A percentile compares a stretch with the other conserved stretches of the same genome.
These are phyloP conservation scores for Austroboletus niveus DNA, from an alignment of 1,284 basidiomycete genomes.

Conservation along the genomic window DNA sequence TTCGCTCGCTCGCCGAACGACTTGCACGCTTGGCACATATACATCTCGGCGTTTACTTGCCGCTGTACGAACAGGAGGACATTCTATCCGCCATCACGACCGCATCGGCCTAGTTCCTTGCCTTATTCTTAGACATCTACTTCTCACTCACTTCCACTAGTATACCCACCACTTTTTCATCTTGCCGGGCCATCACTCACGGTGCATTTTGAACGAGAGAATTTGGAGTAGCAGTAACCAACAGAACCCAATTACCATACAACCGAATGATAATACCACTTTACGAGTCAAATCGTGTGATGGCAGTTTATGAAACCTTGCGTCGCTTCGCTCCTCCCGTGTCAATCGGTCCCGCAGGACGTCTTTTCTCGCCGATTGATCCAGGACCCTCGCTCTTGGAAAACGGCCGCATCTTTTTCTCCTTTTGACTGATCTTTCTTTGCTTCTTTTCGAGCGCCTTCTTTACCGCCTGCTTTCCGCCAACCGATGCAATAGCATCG, in stretches of 20 bases:
- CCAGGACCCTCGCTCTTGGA: constrained; percentile 28
- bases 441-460: constrained; percentile 88
- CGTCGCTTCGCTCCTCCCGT: constrained; percentile 21
- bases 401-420: constrained; percentile 82
- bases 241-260: constrained; percentile 30
- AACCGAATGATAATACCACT: constrained; percentile 30
- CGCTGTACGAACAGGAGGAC: constrained; percentile 67
- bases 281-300: constrained; percentile 2
- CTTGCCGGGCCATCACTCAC: constrained; percentile 26
- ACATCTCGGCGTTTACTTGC: constrained; percentile 71
- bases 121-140: constrained; percentile 25
- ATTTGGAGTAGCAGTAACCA: constrained; percentile 29
- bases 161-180: constrained; percentile 34
- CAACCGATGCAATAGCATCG: constrained; percentile 69
- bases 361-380: constrained; percentile 15
- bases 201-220: constrained; percentile 25
- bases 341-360: constrained; percentile 11
- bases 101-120: constrained; percentile 20
- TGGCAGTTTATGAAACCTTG: constrained; percentile 7
- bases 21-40: constrained; percentile 67
- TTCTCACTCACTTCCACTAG: constrained; percentile 12
- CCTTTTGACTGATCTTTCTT: constrained; percentile 85
- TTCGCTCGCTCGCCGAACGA: constrained; percentile 63
- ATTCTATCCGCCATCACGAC: constrained; percentile 39
- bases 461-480: constrained; percentile 79